Conservation (phyloP, 2,329 filamentous ascomycete genomes). For the Dactylonectria macrodidyma region DNA sequence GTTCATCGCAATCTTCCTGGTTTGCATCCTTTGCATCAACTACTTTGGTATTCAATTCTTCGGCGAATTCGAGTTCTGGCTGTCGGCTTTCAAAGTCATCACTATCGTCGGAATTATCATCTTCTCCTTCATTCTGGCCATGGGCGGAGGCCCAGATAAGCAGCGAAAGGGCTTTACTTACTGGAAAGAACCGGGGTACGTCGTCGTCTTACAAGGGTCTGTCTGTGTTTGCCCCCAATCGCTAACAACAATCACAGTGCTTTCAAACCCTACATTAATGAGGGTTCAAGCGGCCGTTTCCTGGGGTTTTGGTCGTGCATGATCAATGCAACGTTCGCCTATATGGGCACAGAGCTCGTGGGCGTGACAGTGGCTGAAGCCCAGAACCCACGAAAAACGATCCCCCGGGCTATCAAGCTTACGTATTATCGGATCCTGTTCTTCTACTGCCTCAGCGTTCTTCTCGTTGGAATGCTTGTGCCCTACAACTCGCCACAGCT, state of each 20-base stretch:
- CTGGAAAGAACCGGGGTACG: conserved; percentile 70
- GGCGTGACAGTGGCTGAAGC: conserved; percentile 85
- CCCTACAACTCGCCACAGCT: conserved; percentile 77
- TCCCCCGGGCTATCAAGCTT: conserved; percentile 83
- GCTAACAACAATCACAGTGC: conserved; percentile 49
- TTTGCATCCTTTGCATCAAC: conserved; percentile 76
- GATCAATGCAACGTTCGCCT: conserved; percentile 85
- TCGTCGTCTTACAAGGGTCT: neutral
- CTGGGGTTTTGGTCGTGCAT: conserved; percentile 78
- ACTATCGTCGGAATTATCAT: conserved; percentile 77
- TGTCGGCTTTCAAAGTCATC: conserved; percentile 77
- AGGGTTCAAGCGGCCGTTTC: conserved; percentile 63
- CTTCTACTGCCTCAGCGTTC: conserved; percentile 83
- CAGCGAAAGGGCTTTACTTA: conserved; percentile 76
- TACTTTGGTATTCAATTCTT: conserved; percentile 79
- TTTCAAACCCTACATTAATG: conserved; percentile 50
- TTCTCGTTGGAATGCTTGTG: conserved; percentile 83
- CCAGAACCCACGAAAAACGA: conserved; percentile 82
- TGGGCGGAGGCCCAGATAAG: conserved; percentile 62
- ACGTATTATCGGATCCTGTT: conserved; percentile 87
- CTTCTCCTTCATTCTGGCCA: conserved; percentile 73
- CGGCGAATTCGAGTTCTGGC: conserved; percentile 75
- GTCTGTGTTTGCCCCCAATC: fast-evolving
- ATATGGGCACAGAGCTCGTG: conserved; percentile 82
- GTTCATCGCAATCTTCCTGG: conserved; percentile 80